Evolutionary conservation across 2,329 filamentous ascomycete genomes (phyloP).

Genomic region (Colletotrichum graminicola): DNA sequence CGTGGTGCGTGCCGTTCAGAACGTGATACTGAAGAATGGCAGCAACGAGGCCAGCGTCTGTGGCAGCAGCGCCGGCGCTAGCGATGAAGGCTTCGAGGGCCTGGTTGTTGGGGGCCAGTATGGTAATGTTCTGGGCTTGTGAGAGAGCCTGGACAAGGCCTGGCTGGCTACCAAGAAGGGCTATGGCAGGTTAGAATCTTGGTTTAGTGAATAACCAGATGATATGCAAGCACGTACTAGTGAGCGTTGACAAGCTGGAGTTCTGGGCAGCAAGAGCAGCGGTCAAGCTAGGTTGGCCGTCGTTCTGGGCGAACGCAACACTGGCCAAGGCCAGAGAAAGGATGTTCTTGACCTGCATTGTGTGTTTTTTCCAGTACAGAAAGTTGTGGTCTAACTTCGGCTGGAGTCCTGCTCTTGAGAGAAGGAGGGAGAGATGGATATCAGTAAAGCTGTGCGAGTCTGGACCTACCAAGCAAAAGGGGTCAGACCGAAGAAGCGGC

Average conservation of each 20-base stretch:
- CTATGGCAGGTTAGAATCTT: conserved; percentile 32
- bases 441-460: not conserved
- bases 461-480: too few species aligned
- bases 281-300: conserved; percentile 42
- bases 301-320: conserved; percentile 42
- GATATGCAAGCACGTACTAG: conserved; percentile 33
- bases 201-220: not conserved
- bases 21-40: conserved; percentile 70
- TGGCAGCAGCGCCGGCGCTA: conserved; percentile 44
- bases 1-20: conserved; percentile 61
- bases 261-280: conserved; percentile 47
- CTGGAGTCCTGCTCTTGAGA: not conserved
- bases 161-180: conserved; percentile 44
- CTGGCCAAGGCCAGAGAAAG: conserved; percentile 43
- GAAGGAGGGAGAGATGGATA: not conserved
- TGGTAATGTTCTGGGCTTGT: conserved; percentile 61
- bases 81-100: conserved; percentile 57
- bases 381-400: not conserved
- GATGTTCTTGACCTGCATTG: conserved; percentile 40
- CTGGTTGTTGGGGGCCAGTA: conserved; percentile 67
- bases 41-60: conserved; percentile 43
- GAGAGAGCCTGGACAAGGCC: conserved; percentile 30
- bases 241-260: conserved; percentile 46
- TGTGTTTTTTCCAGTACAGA: not conserved
- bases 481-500: not conserved